A percentile compares a stretch with the other conserved stretches of the same genome.
Evolutionary conservation across 1,284 basidiomycete species (phyloP).

Genomic region (Mycosarcoma maydis): DNA sequence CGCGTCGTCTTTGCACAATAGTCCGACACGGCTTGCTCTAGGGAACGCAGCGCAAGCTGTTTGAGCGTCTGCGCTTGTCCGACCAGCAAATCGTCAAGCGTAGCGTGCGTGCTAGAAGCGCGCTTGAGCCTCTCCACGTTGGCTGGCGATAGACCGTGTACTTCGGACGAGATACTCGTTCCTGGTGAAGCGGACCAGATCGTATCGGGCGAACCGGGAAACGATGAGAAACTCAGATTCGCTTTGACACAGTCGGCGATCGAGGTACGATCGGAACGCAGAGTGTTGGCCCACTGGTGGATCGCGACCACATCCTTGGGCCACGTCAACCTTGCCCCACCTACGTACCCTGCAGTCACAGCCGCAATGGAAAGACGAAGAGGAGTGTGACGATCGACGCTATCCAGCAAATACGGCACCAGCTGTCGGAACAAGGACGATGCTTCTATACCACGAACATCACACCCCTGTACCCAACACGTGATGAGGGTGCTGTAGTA

Average conservation of each 20-base stretch:
- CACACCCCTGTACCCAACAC: constrained; percentile 38
- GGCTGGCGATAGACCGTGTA: constrained; percentile 18
- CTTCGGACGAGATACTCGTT: constrained; percentile 10
- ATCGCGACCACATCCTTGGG: constrained; percentile 40
- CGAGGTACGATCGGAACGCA: constrained; percentile 28
- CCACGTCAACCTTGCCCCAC: constrained; percentile 34
- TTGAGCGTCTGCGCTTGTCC: constrained; percentile 43
- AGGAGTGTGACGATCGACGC: constrained; percentile 24
- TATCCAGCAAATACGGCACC: constrained; percentile 35
- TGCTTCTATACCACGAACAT: constrained; percentile 33
- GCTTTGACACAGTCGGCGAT: constrained; percentile 37
- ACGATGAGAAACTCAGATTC: constrained; percentile 23
- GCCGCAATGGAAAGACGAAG: constrained; percentile 34
- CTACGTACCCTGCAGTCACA: constrained; percentile 38
- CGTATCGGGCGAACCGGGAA: constrained; percentile 26
- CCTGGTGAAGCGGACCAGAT: constrained; percentile 30
- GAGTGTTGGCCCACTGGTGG: constrained; percentile 38
- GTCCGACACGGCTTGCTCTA: constrained; percentile 32
- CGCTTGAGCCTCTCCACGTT: constrained; percentile 28
- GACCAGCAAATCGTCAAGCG: constrained; percentile 33
- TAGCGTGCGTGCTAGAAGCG: constrained; percentile 25
- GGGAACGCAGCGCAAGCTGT: constrained; percentile 24
- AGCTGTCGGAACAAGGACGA: constrained; percentile 30
- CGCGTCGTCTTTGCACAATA: constrained; percentile 24
- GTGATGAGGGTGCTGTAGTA: constrained; percentile 46